Evolutionary conservation across 1,284 basidiomycete genomes (phyloP).

Genomic region (Heterobasidion parviporum): DNA sequence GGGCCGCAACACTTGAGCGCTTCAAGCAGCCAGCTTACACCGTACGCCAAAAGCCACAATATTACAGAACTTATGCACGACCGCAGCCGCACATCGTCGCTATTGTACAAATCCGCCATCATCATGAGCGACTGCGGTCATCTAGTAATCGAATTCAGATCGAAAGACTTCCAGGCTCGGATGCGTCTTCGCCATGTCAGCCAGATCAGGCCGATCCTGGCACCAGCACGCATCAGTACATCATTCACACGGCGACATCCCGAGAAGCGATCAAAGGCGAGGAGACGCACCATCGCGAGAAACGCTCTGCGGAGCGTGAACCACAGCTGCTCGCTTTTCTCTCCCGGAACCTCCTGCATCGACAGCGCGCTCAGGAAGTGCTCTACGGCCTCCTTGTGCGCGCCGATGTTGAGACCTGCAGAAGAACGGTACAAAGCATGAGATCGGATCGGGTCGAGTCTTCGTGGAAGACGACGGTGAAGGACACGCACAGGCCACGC

Average conservation of each 20-base stretch:
- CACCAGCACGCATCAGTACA: background rate
- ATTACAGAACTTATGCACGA: too few species aligned
- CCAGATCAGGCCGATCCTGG: slow-evolving; percentile 39
- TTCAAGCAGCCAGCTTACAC: too few species aligned
- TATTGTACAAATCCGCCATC: too few species aligned
- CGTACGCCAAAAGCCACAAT: too few species aligned
- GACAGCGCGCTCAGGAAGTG: slow-evolving; percentile 92
- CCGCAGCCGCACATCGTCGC: too few species aligned
- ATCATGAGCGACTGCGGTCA: too few species aligned
- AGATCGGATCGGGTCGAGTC: background rate
- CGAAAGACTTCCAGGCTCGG: slow-evolving; percentile 31
- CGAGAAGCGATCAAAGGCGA: background rate
- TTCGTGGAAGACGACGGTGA: background rate
- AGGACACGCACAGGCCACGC: slow-evolving; percentile 75
- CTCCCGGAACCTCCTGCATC: slow-evolving; percentile 61
- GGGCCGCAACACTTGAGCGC: too few species aligned
- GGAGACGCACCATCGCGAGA: slow-evolving; percentile 61
- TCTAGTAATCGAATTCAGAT: slow-evolving; percentile 41
- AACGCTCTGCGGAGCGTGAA: slow-evolving; percentile 85
- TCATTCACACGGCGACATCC: background rate
- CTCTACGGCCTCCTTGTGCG: slow-evolving; percentile 93
- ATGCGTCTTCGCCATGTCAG: slow-evolving; percentile 31
- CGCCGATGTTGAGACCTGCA: slow-evolving; percentile 88
- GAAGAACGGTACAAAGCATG: slow-evolving; percentile 1
- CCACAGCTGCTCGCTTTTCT: slow-evolving; percentile 85